Evolutionary conservation across 352 stramenopile genomes (phyloP), one percentile per base, ranked within the genome.

Genomic region (Pythium apleroticum): DNA sequence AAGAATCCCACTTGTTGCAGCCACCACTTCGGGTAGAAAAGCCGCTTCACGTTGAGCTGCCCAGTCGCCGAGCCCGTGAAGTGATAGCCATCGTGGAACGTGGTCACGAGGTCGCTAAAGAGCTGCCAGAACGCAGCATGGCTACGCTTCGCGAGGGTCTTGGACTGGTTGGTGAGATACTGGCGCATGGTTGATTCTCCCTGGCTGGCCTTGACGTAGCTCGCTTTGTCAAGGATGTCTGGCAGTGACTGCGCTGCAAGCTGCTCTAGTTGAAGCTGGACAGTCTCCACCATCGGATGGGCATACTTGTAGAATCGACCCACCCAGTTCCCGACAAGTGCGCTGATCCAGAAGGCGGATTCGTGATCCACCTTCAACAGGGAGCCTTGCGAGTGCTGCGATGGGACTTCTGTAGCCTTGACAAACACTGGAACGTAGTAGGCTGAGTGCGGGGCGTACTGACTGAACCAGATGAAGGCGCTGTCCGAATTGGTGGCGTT

Each of bases 361-460:
- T 77, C 66, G 4, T 73, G 71, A 57, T 91, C 81, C 39, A 88
- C 92, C 14, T 70, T 72, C 20, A 89, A 80, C 9, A 96, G 65
- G 30, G 84, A 95, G 3, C 81, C 82, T 27, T 53, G 76, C 22
- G 82, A 60, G 35, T 87, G 74, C 31, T 81, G 69, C n/a, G 67
- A 33, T 0, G 88, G 87, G 1, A 90, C 63, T 12, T 74, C 69
- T 2, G 67, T 69, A 20, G 83, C 70, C 49, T 82, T 72, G 15
- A 95, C 77, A 69, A 94, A 97, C 62, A 98, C 84, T 0, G 95
- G 95, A 14, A 85, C 86, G 77, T 97, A 98, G 19, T 86, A 78
- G 3, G 90, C 93, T 12, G 80, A 77, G 57, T 97, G 86, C 7
- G 93, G 84, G 2, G 91, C 91, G 65, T 97, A 97, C 76, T 96